Evolutionary conservation across 2,329 filamentous ascomycete species (phyloP), one percentile per base, ranked within the genome.

Genomic region (Fusarium ambrosium): DNA sequence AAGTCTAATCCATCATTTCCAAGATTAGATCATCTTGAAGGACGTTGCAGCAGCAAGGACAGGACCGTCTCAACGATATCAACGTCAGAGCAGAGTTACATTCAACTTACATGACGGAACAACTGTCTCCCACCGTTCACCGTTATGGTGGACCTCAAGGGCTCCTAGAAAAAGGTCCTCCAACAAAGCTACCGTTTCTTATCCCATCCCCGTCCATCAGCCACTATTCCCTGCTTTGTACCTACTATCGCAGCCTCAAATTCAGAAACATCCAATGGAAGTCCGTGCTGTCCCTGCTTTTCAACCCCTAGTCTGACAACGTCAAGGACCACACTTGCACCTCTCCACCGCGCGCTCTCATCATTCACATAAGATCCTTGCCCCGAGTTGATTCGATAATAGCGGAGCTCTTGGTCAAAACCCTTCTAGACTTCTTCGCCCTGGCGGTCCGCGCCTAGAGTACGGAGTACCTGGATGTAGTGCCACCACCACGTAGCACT

Each of bases 371-470:
- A 10, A 29, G 51, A 67, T 48, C 65, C 65, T 41, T 68, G 39
- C 37, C 37, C 16, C 18, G 5, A 64, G 48, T 48, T 51, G 36
- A 43, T 51, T 48, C 43, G 43, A 48, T 51, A 51, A 51, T 62
- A 41, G 36, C 29, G 43, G 60, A 41, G 29, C 48, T 59, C 20
- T 6, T 14, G 34, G 34, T 36, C 32, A 34, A 29, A 55, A 18
- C 39, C 55, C 67, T 71, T 71, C 70, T 68, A 71, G 65, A 68
- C 48, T 56, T 65, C 58, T 62, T 59, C 43, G 53, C 29, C 34
- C 43, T 51, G 64, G 41, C 53, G 61, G 62, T 59, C 58, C 61
- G 61, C 64, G 61, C 66, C 59, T 53, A 27, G 41, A 45, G 41
- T 22, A 45, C 24, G 34, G 37, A 39, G 37, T 53, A 32, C 45